Percentiles rank a stretch among this genome's conserved stretches.
Evolutionary conservation across 2,329 filamentous ascomycete genomes (phyloP).

Genomic region (Allantophomopsis lycopodina): DNA sequence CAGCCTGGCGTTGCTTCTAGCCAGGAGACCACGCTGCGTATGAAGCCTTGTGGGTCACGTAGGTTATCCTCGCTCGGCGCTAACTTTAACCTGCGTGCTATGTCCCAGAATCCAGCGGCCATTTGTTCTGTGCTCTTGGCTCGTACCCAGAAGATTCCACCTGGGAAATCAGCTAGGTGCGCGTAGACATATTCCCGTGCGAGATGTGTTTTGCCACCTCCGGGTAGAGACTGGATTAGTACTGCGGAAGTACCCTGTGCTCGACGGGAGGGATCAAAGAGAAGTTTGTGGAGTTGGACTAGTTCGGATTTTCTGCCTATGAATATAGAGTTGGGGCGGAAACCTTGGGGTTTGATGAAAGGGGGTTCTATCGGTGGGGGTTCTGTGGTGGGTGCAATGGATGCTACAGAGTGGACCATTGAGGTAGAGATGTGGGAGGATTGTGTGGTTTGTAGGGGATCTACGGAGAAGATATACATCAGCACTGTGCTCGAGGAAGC

Average conservation of each 20-base stretch:
- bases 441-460: slow-evolving; percentile 12
- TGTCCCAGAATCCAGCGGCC: slow-evolving; percentile 50
- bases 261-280: slow-evolving; percentile 41
- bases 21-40: slow-evolving; percentile 45
- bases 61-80: slow-evolving; percentile 21
- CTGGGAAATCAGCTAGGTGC: slow-evolving; percentile 43
- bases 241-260: slow-evolving; percentile 46
- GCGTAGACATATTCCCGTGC: slow-evolving; percentile 53
- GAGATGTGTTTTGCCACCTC: slow-evolving; percentile 56
- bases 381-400: slow-evolving; percentile 5
- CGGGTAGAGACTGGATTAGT: slow-evolving; percentile 48
- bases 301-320: slow-evolving; percentile 46
- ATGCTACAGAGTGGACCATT: slow-evolving; percentile 4
- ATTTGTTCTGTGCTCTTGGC: slow-evolving; percentile 44
- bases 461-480: slow-evolving; percentile 16
- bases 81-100: slow-evolving; percentile 41
- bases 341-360: slow-evolving; percentile 37
- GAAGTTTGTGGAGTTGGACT: slow-evolving; percentile 39
- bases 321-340: slow-evolving; percentile 49
- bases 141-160: slow-evolving; percentile 58
- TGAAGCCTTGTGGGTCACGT: slow-evolving; percentile 26
- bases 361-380: slow-evolving; percentile 4
- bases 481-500: slow-evolving; percentile 9
- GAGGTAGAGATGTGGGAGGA: slow-evolving; percentile 10
- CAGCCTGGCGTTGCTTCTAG: slow-evolving; percentile 46